These are phyloP conservation scores for Kernera saxatilis DNA, from an alignment of 345 rosid genomes.

Conservation along the genomic window DNA sequence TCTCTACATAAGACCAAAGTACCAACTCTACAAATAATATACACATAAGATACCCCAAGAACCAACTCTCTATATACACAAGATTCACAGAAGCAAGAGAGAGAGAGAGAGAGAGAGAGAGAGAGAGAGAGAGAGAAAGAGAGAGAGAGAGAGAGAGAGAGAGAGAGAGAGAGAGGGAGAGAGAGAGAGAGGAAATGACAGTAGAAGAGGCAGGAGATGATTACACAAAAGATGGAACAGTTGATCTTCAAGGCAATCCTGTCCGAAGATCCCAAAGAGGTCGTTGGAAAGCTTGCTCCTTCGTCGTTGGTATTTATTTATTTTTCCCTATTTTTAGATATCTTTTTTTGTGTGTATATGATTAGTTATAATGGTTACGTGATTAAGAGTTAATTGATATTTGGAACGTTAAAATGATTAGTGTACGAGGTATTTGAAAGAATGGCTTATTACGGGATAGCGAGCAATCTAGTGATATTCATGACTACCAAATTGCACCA, in stretches of 20 bases:
- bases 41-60: too few relatives aligned
- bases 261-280: constrained; percentile 69
- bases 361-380: background rate
- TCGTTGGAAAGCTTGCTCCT: constrained; percentile 81
- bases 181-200: background rate
- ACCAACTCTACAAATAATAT: too few relatives aligned
- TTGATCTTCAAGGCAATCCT: constrained; percentile 73
- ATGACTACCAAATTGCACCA: constrained; percentile 68
- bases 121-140: too few relatives aligned
- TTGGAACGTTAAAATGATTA: background rate
- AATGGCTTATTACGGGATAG: constrained; percentile 83
- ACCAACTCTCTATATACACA: too few relatives aligned
- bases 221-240: constrained; percentile 80
- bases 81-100: too few relatives aligned
- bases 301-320: constrained; percentile 59
- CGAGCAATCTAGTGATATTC: constrained; percentile 62
- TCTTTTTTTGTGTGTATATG: too few relatives aligned
- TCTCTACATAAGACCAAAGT: too few relatives aligned
- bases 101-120: too few relatives aligned
- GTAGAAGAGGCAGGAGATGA: constrained; percentile 47
- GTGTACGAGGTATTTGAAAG: constrained; percentile 81
- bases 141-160: too few relatives aligned
- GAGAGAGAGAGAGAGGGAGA: too few relatives aligned
- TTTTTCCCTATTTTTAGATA: too few relatives aligned
- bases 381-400: too few relatives aligned